phyloP scores from a whole-genome alignment of 75 land plant species.

The Pinus tabuliformis region DNA sequence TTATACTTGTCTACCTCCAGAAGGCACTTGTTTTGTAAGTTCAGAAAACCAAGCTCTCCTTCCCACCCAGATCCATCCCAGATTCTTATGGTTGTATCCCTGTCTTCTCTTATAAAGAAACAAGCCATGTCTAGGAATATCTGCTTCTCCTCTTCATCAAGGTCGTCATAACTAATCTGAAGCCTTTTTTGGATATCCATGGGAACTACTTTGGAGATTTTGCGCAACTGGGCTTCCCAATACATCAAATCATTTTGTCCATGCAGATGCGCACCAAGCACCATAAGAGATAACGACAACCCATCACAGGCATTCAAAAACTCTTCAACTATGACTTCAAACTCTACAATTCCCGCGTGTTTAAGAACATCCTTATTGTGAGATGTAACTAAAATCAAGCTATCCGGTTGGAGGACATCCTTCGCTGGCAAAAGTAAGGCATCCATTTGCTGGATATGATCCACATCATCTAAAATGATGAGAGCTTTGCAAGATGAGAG shows the following conservation, averaged over 20 bases:
- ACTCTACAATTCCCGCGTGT: neutral
- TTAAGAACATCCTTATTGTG: no score
- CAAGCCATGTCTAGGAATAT: slow-evolving; percentile 23
- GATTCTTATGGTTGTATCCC: slow-evolving; percentile 3
- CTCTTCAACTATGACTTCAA: slow-evolving; percentile 6
- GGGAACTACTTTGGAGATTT: neutral
- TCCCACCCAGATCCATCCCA: neutral
- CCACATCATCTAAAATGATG: no score
- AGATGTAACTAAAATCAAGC: no score
- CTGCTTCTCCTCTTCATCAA: slow-evolving; percentile 9
- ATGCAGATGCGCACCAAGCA: slow-evolving; percentile 13
- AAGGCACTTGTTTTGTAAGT: neutral
- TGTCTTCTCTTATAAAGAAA: slow-evolving; percentile 7
- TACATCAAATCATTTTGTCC: slow-evolving; percentile 4
- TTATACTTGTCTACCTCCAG: neutral
- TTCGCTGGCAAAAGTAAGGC: no score
- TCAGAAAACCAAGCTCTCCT: neutral
- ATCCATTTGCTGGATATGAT: no score
- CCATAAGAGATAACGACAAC: slow-evolving; percentile 9
- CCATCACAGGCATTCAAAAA: slow-evolving; percentile 6
- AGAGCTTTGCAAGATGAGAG: no score
- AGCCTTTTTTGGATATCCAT: slow-evolving; percentile 8
- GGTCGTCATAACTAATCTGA: slow-evolving; percentile 13
- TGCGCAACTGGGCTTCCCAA: neutral
- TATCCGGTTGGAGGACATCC: no score